Evolutionary conservation across 495 filamentous ascomycete species (phyloP), one percentile per base, ranked within the genome.

Genomic region (Choiromyces venosus): DNA sequence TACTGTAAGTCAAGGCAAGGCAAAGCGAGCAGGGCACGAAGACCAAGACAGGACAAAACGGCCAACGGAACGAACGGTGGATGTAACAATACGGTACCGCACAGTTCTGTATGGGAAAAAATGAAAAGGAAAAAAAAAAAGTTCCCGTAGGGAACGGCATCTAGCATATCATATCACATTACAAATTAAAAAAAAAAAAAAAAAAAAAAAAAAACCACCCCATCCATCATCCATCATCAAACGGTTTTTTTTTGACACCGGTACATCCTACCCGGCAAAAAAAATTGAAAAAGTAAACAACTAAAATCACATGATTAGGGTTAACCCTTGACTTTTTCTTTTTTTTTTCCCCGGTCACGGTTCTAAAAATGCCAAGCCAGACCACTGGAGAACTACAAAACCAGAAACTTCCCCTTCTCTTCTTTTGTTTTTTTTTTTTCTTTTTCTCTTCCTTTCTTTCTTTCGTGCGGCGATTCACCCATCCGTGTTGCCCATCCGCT

Each of bases 401-500:
- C 18, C 21, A 1, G 36, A 68, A 68, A 39, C 66, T 12, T n/a
- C 14, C 8, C 21, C 37, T 40, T 16, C 12, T 14, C 14, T 3
- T 68, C 4, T 19, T 2, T 29, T 33, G 12, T 33, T 6, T 61
- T 4, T 29, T 16, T 14, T 14, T 12, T 33, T 33, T 5, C n/a
- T n/a, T n/a, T 5, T 8, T 46, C 21, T 72, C 72, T 68, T 71
- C 38, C 68, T 72, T 72, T 29, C 2, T 29, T 44, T 78, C 44
- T 75, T 73, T 76, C 70, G 78, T 81, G 79, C 79, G 79, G 79
- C 79, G 79, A 73, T 76, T 76, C 46, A 79, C 68, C 79, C 78
- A 81, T 76, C 79, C 79, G 79, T 81, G 79, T 81, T 81, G 79
- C 79, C 76, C 75, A 73, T 81, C 71, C 79, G 73, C 71, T 70